These are phyloP conservation scores for Pichia eremophila DNA, from an alignment of 805 yeast genomes.

Conservation along the genomic window DNA sequence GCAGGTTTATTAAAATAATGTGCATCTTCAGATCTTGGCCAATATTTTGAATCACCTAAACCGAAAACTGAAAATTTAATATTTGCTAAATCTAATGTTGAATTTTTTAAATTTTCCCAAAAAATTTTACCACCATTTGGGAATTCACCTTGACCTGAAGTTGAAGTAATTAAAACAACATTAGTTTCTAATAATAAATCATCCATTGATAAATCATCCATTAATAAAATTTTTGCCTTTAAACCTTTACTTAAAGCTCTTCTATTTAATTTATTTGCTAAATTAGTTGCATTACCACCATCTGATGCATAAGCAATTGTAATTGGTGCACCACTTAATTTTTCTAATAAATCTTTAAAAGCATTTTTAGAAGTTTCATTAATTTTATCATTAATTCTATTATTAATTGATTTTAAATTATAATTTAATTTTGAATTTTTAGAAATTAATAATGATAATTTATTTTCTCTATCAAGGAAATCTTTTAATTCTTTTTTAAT, in stretches of 20 bases:
- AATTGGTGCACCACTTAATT: conserved; percentile 86
- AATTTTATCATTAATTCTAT: conserved; percentile 46
- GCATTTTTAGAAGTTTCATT: conserved; percentile 62
- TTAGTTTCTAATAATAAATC: conserved; percentile 65
- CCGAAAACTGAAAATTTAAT: conserved; percentile 60
- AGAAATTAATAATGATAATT: conserved; percentile 62
- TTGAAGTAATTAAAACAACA: conserved; percentile 60
- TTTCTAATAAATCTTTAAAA: conserved; percentile 66
- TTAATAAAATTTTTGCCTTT: conserved; percentile 52
- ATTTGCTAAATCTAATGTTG: conserved; percentile 53
- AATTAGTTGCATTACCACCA: conserved; percentile 77
- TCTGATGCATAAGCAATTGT: conserved; percentile 84
- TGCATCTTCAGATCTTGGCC: conserved; percentile 96
- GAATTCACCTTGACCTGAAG: conserved; percentile 83
- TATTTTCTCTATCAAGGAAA: conserved; percentile 86
- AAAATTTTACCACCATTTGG: conserved; percentile 72
- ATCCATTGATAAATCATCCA: conserved; percentile 66
- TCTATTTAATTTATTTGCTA: conserved; percentile 70
- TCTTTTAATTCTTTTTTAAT: conserved; percentile 66
- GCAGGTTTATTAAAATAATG: conserved; percentile 92
- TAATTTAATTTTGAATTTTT: conserved; percentile 70
- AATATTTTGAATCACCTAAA: conserved; percentile 76
- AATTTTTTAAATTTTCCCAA: conserved; percentile 66
- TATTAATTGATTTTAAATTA: conserved; percentile 58
- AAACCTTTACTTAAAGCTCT: conserved; percentile 77